A percentile compares a stretch with the other conserved stretches of the same genome.
phyloP scores from a whole-genome alignment of 192 early-diverging fungal genomes.

The Backusella australiensis region DNA sequence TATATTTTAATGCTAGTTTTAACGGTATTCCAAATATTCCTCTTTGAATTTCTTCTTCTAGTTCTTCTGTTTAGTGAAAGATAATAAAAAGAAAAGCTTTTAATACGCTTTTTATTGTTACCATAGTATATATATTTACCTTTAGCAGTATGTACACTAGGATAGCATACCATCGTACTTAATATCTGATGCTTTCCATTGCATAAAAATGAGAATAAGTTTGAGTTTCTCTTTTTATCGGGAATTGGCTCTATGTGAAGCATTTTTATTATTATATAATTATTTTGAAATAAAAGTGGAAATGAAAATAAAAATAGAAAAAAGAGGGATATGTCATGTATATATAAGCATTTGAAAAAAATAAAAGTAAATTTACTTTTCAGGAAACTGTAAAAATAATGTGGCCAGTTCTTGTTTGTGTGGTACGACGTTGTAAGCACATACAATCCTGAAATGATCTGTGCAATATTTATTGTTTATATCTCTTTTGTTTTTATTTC shows the following conservation, averaged over 20 bases:
- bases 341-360: neutral
- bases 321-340: neutral
- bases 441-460: neutral
- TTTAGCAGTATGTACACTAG: neutral
- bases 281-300: neutral
- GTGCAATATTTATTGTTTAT: neutral
- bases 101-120: neutral
- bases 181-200: constrained; percentile 16
- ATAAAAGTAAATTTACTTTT: neutral
- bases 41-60: neutral
- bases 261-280: constrained; percentile 8
- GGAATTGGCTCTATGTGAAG: neutral
- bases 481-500: neutral
- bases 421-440: neutral
- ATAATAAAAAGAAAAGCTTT: neutral
- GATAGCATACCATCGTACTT: neutral
- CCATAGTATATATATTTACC: neutral
- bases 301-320: constrained; percentile 1
- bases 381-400: neutral
- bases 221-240: constrained; percentile 14
- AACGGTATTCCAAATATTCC: constrained; percentile 27
- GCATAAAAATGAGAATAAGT: constrained; percentile 16
- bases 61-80: neutral
- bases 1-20: constrained; percentile 20
- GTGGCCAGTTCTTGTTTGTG: neutral